Percentiles rank a stretch among this genome's conserved stretches.
Conservation (phyloP, 192 early-diverging fungal genomes). For the Umbelopsis sp. region DNA sequence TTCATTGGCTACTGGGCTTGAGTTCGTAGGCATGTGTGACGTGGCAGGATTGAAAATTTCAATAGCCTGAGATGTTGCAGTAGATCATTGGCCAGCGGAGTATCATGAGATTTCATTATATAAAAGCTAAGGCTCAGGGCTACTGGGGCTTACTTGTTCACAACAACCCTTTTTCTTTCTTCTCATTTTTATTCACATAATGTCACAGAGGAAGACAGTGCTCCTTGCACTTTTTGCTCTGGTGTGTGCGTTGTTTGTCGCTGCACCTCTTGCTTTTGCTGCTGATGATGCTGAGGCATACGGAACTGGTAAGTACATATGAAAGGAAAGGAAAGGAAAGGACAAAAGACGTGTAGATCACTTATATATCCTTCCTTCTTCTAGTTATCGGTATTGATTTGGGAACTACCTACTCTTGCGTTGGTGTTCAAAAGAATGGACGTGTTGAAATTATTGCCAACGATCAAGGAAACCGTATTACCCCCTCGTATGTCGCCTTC, state of each 20-base stretch:
- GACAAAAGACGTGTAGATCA: too few species aligned
- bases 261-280: constrained; percentile 10
- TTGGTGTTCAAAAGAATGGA: constrained; percentile 39
- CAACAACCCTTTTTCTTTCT: neutral
- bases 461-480: constrained; percentile 92
- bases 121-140: constrained; percentile 2
- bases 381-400: constrained; percentile 48
- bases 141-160: neutral
- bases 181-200: neutral
- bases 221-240: constrained; percentile 32
- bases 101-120: neutral
- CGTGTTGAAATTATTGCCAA: constrained; percentile 87
- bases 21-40: neutral
- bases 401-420: constrained; percentile 51
- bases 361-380: neutral
- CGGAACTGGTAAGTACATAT: constrained; percentile 28
- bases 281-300: constrained; percentile 27
- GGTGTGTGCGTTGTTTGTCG: constrained; percentile 17
- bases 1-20: neutral
- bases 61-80: constrained; percentile 7
- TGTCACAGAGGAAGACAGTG: constrained; percentile 27
- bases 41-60: neutral
- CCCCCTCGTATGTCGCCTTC: constrained; percentile 92
- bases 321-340: neutral
- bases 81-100: constrained; percentile 17